Percentiles rank a stretch among this genome's conserved stretches.
Conservation (phyloP, 768 basidiomycete genomes). For the Mrakia gelida region DNA sequence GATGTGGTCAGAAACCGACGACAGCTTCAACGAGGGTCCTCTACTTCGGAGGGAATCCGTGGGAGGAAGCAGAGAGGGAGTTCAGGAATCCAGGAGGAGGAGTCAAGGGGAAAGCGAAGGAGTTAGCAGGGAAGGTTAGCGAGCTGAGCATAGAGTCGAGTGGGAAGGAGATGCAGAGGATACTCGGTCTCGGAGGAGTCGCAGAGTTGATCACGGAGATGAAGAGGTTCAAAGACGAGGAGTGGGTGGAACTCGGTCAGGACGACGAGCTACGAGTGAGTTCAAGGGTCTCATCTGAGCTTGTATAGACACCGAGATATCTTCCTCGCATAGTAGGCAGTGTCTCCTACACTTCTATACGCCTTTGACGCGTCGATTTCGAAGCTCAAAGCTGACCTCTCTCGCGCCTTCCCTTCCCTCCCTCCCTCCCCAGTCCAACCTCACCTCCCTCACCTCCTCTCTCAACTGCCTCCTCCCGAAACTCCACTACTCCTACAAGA, state of each 20-base stretch:
- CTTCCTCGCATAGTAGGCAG: too few species aligned
- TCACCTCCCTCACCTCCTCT: neutral
- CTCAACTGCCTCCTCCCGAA: neutral
- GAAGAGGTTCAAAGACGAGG: neutral
- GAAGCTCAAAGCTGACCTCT: too few species aligned
- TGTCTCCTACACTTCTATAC: neutral
- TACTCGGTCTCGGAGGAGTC: neutral
- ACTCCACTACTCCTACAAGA: constrained; percentile 4
- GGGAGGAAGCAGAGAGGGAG: neutral
- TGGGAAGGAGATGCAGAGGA: neutral
- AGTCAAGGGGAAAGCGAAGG: constrained; percentile 2
- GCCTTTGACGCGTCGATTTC: too few species aligned
- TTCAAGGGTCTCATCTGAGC: too few species aligned
- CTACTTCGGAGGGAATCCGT: neutral
- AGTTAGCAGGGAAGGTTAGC: neutral
- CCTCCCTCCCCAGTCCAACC: neutral
- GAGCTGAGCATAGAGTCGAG: neutral
- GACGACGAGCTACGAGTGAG: neutral
- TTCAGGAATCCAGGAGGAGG: neutral
- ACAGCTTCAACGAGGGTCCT: neutral
- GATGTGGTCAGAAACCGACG: neutral
- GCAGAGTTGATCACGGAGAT: neutral
- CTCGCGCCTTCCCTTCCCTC: neutral
- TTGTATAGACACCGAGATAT: too few species aligned
- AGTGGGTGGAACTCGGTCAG: neutral